Conservation (phyloP, 805 yeast genomes). For the Tetrapisispora fleetii region DNA sequence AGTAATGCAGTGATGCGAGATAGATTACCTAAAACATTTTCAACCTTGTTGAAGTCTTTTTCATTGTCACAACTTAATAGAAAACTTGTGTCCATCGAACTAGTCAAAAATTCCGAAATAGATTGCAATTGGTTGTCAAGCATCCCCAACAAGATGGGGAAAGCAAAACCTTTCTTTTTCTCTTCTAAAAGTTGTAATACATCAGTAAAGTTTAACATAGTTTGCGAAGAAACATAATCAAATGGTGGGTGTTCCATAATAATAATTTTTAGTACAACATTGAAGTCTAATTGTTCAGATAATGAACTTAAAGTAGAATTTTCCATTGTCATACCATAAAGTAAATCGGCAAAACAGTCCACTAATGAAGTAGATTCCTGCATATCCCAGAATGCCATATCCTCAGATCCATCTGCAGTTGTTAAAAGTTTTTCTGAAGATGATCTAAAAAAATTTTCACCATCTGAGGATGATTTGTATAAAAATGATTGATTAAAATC, state of each 20-base stretch:
- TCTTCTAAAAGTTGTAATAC: conserved; percentile 49
- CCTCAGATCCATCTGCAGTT: conserved; percentile 33
- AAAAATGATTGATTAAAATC: conserved; percentile 35
- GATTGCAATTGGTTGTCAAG: conserved; percentile 26
- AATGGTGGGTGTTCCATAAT: conserved; percentile 47
- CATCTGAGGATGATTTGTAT: conserved; percentile 30
- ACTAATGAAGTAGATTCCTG: conserved; percentile 37
- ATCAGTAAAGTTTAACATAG: conserved; percentile 43
- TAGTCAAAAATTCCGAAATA: conserved; percentile 21
- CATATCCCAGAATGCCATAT: conserved; percentile 45
- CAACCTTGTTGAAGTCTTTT: conserved; percentile 8
- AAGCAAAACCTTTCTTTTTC: conserved; percentile 41
- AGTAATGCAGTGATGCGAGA: conserved; percentile 36
- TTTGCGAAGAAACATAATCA: conserved; percentile 49
- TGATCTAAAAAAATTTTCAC: conserved; percentile 35
- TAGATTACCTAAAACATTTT: conserved; percentile 16
- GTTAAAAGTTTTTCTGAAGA: conserved; percentile 34
- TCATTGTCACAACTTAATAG: conserved; percentile 17
- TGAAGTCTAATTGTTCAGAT: conserved; percentile 31
- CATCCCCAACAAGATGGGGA: conserved; percentile 28
- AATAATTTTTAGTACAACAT: conserved; percentile 40
- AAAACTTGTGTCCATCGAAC: conserved; percentile 16
- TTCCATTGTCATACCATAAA: conserved; percentile 42
- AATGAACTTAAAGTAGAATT: conserved; percentile 38
- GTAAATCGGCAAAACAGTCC: conserved; percentile 41